Percentiles rank a stretch among this genome's conserved stretches.
These are phyloP conservation scores for Malus sieversii DNA, from an alignment of 306 rosid genomes.

Conservation along the genomic window DNA sequence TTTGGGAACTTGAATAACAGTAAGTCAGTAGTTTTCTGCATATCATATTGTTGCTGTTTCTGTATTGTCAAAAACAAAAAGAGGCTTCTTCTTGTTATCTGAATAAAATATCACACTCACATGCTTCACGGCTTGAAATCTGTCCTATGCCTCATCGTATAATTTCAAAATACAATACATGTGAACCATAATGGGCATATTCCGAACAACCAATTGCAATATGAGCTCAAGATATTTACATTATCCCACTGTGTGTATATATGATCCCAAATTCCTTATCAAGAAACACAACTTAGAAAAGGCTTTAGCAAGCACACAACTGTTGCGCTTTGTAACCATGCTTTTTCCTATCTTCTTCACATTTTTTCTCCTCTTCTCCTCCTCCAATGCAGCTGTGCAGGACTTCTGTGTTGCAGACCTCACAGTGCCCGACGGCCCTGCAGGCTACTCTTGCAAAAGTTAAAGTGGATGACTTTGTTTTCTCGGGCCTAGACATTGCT, in stretches of 20 bases:
- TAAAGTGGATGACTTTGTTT: constrained; percentile 48
- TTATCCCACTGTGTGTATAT: constrained; percentile 15
- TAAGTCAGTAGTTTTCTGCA: background rate
- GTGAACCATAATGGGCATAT: constrained; percentile 10
- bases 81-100: constrained; percentile 32
- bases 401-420: constrained; percentile 83
- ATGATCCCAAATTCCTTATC: background rate
- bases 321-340: constrained; percentile 22
- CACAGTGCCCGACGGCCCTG: constrained; percentile 40
- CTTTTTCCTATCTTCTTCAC: constrained; percentile 29
- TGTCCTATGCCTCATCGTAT: constrained; percentile 22
- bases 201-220: background rate
- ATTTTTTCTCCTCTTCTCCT: constrained; percentile 23
- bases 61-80: constrained; percentile 29
- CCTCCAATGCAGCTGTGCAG: constrained; percentile 47
- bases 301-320: background rate
- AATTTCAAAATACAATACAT: background rate
- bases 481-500: constrained; percentile 35
- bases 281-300: background rate
- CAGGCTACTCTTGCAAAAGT: constrained; percentile 72
- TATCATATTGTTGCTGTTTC: background rate
- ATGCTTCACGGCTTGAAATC: constrained; percentile 28
- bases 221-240: constrained; percentile 6
- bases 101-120: constrained; percentile 29
- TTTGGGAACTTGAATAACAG: background rate